phyloP scores from a whole-genome alignment of 768 basidiomycete species.

The Suillus brevipes region DNA sequence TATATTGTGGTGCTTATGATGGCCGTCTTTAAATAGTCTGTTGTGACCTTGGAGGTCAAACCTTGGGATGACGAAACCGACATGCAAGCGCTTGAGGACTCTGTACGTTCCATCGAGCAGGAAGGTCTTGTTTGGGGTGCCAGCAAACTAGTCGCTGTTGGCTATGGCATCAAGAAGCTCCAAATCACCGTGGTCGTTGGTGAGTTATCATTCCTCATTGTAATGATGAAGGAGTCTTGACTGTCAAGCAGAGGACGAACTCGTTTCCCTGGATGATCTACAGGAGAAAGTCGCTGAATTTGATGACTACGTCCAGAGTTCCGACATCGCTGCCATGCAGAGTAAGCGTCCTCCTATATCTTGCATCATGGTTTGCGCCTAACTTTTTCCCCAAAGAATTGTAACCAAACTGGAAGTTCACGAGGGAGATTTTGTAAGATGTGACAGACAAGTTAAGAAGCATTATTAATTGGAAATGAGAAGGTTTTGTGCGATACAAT shows the following conservation, averaged over 20 bases:
- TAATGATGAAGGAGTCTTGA: neutral
- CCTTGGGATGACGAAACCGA: conserved; percentile 99
- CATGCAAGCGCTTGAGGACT: conserved; percentile 81
- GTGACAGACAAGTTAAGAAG: neutral
- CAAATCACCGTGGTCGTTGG: conserved; percentile 66
- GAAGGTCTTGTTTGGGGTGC: conserved; percentile 96
- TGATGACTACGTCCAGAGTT: conserved; percentile 88
- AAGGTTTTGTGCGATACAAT: neutral
- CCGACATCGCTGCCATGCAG: conserved; percentile 93
- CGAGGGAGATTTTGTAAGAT: conserved; percentile 1
- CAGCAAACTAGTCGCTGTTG: conserved; percentile 89
- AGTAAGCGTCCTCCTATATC: conserved; percentile 45
- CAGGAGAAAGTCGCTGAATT: conserved; percentile 88
- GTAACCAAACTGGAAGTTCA: neutral
- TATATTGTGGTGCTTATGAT: conserved; percentile 9
- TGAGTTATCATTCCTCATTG: conserved; percentile 29
- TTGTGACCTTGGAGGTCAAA: conserved; percentile 98
- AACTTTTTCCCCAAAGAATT: conserved; percentile 19
- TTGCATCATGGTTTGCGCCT: neutral
- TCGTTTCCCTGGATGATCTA: conserved; percentile 88
- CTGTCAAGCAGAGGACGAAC: conserved; percentile 78
- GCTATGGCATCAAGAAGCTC: conserved; percentile 93
- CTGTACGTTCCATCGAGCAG: conserved; percentile 83
- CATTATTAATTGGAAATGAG: neutral
- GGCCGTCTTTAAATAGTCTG: conserved; percentile 60